Conservation (phyloP, 2,329 filamentous ascomycete genomes). For the Colletotrichum sp. region DNA sequence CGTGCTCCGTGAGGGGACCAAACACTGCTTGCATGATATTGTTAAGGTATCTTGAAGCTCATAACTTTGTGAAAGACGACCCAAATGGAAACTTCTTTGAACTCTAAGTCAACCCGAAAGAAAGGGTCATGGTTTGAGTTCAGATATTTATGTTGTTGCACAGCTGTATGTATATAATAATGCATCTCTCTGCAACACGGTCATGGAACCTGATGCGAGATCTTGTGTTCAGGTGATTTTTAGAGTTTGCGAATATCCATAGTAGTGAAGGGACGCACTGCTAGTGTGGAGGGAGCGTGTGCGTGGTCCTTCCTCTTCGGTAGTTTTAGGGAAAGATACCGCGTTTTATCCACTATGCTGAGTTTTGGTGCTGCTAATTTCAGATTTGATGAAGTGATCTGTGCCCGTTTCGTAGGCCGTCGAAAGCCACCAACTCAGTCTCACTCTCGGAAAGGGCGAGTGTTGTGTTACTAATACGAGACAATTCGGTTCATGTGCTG, state of each 20-base stretch:
- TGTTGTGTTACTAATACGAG: neutral
- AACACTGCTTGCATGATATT: neutral
- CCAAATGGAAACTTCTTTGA: neutral
- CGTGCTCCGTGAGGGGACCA: neutral
- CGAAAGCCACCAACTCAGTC: neutral
- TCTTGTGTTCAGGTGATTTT: neutral
- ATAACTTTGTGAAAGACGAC: neutral
- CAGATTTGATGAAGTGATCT: neutral
- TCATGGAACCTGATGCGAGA: neutral
- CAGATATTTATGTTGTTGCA: neutral
- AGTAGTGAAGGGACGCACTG: neutral
- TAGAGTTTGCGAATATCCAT: neutral
- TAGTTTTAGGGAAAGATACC: neutral
- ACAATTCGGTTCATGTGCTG: neutral
- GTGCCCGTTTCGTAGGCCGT: neutral
- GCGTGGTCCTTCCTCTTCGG: neutral
- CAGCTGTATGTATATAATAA: too few species aligned
- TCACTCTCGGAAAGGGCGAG: neutral
- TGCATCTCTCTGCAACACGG: neutral
- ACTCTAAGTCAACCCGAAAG: neutral
- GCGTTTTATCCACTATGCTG: neutral
- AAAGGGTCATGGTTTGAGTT: neutral
- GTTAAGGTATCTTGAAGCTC: neutral
- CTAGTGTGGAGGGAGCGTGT: neutral
- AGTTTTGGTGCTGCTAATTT: neutral